A percentile compares a stretch with the other conserved stretches of the same genome.
These are phyloP conservation scores for Stephania cephalantha DNA, from an alignment of 164 flowering plant species.

Conservation along the genomic window DNA sequence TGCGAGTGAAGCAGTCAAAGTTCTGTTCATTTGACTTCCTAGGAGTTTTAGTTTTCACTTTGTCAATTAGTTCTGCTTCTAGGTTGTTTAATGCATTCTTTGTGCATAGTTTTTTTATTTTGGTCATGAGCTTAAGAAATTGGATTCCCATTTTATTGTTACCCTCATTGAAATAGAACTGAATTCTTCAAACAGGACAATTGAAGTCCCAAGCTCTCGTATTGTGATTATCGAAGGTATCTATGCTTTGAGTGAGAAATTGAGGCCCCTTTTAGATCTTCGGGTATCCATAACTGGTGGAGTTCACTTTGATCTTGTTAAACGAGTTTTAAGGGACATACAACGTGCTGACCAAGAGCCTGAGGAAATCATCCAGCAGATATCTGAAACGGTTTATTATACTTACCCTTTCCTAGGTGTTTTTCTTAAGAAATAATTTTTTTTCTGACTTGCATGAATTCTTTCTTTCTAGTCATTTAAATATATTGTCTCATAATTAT, in stretches of 20 bases:
- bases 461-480: slow-evolving; percentile 1
- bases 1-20: not conserved
- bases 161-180: not conserved
- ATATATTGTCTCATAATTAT: not conserved
- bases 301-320: slow-evolving; percentile 96
- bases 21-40: not conserved
- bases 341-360: slow-evolving; percentile 98
- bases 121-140: not conserved
- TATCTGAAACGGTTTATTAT: slow-evolving; percentile 86
- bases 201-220: slow-evolving; percentile 86
- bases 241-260: slow-evolving; percentile 86
- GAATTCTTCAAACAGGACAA: slow-evolving; percentile 38
- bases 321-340: slow-evolving; percentile 87
- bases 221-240: slow-evolving; percentile 94
- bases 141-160: not conserved
- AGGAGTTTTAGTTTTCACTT: slow-evolving; percentile 1
- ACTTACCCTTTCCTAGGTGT: slow-evolving; percentile 22
- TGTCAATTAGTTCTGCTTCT: not conserved
- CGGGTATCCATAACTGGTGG: slow-evolving; percentile 94
- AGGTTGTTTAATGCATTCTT: not conserved
- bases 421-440: slow-evolving; percentile 8
- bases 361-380: slow-evolving; percentile 93
- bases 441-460: not conserved
- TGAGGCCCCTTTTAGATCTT: slow-evolving; percentile 78
- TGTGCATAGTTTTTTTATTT: not conserved